phyloP scores from a whole-genome alignment of 1,139 yeast genomes.

The Blastobotrys aristatus region DNA sequence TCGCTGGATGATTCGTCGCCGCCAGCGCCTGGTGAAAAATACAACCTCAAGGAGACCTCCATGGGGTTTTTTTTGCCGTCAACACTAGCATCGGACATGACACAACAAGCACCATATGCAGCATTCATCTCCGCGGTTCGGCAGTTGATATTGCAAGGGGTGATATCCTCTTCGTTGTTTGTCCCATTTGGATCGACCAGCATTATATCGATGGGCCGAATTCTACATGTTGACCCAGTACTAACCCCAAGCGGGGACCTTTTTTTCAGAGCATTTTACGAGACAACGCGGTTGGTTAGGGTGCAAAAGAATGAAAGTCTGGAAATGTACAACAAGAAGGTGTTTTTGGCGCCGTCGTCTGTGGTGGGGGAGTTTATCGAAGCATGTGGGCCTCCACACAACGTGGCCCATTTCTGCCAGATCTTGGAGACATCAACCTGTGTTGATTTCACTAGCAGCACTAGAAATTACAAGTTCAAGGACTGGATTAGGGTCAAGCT shows the following conservation, averaged over 20 bases:
- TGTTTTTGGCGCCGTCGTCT: slow-evolving; percentile 72
- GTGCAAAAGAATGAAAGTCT: slow-evolving; percentile 19
- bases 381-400: slow-evolving; percentile 46
- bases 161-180: slow-evolving; percentile 48
- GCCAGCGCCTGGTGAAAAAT: slow-evolving; percentile 34
- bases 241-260: slow-evolving; percentile 38
- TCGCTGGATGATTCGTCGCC: slow-evolving; percentile 33
- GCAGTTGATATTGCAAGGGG: slow-evolving; percentile 46
- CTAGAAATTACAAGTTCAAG: slow-evolving; percentile 20
- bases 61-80: slow-evolving; percentile 36
- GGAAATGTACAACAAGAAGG: slow-evolving; percentile 37
- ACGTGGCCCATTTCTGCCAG: slow-evolving; percentile 43
- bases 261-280: slow-evolving; percentile 24
- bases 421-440: slow-evolving; percentile 54
- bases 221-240: slow-evolving; percentile 29
- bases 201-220: slow-evolving; percentile 20
- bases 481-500: slow-evolving; percentile 19
- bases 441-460: slow-evolving; percentile 35
- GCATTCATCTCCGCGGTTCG: slow-evolving; percentile 59
- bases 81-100: slow-evolving; percentile 32
- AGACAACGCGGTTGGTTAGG: slow-evolving; percentile 17
- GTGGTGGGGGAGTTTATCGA: slow-evolving; percentile 61
- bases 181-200: slow-evolving; percentile 32
- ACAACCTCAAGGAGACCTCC: slow-evolving; percentile 35
- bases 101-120: slow-evolving; percentile 39